Evolutionary conservation across 2,329 filamentous ascomycete genomes (phyloP), one percentile per base, ranked within the genome.

Genomic region (Epichloe brachyelytri): DNA sequence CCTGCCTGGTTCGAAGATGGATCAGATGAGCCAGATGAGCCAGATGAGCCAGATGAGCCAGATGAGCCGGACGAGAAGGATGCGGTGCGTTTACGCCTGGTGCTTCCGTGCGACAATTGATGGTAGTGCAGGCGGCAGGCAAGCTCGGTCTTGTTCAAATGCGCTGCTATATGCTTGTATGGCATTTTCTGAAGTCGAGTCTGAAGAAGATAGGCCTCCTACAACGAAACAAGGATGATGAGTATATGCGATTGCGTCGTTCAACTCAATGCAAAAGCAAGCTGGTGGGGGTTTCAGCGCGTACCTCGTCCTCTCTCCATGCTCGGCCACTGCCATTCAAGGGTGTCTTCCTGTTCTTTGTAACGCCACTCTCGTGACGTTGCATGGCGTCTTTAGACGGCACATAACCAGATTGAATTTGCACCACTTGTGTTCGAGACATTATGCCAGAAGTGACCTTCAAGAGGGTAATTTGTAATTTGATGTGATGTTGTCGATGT

Each of bases 121-220:
- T 94, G 87, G 65, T 88, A 91, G 68, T 93, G 88, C 55, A 94
- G 78, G 56, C 88, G 86, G 70, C 87, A 94, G 46, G 87, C 87
- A 53, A 93, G 75, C 71, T 93, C 87, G 0, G 87, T 93, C 74
- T 93, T 94, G 70, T 89, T 88, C 58, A 93, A 72, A 60, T 90
- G 84, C 53, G 83, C 80, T 53, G 87, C 87, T 63, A 93, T 93
- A 65, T 91, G 86, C 75, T 91, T 93, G 70, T 93, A 93, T 0
- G 87, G 87, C 82, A 91, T 88, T 71, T 91, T 91, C 62, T 90
- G 85, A 61, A 87, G 79, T 53, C 87, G 85, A 54, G 85, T 90
- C 68, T 89, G 85, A 54, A 93, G 77, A 50, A 93, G 82, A 66
- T 91, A 93, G 52, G 82, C 78, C 70, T 93, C 88, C 86, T 91